These are phyloP conservation scores for Annulohypoxylon maeteangense DNA, from an alignment of 495 filamentous ascomycete genomes.

Conservation along the genomic window DNA sequence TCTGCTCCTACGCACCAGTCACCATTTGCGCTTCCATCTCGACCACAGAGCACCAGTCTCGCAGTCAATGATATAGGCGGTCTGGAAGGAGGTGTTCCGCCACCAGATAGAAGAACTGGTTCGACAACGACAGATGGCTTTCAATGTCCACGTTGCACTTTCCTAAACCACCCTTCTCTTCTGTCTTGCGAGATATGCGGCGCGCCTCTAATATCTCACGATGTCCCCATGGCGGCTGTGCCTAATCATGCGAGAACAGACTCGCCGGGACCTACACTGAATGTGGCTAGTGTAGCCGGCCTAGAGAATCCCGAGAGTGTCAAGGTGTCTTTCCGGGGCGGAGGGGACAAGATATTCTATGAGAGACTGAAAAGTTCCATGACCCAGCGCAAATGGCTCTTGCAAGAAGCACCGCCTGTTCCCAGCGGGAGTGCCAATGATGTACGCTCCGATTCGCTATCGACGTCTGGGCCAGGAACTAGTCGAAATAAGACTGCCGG, in stretches of 20 bases:
- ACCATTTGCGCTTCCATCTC: slow-evolving; percentile 27
- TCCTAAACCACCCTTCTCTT: slow-evolving; percentile 90
- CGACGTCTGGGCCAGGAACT: slow-evolving; percentile 31
- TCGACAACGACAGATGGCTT: slow-evolving; percentile 50
- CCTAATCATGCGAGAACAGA: slow-evolving; percentile 64
- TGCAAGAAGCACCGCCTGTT: slow-evolving; percentile 90
- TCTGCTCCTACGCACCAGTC: slow-evolving; percentile 30
- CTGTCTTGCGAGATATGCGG: slow-evolving; percentile 91
- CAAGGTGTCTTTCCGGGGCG: slow-evolving; percentile 89
- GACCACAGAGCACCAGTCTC: slow-evolving; percentile 14
- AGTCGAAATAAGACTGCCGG: slow-evolving; percentile 74
- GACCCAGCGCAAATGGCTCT: slow-evolving; percentile 94
- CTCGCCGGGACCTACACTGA: slow-evolving; percentile 80
- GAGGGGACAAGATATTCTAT: slow-evolving; percentile 90
- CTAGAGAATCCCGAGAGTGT: slow-evolving; percentile 76
- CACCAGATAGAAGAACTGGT: neutral
- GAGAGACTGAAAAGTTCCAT: slow-evolving; percentile 88
- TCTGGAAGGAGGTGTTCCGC: slow-evolving; percentile 7
- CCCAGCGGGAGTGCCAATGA: slow-evolving; percentile 77
- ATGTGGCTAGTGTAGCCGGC: slow-evolving; percentile 50
- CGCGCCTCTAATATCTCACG: slow-evolving; percentile 72
- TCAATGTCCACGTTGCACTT: slow-evolving; percentile 91
- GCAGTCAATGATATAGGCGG: slow-evolving; percentile 9
- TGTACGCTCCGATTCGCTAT: slow-evolving; percentile 60
- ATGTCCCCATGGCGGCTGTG: slow-evolving; percentile 56